phyloP scores from a whole-genome alignment of 768 basidiomycete species.

The Kwoniella dejecticola region DNA sequence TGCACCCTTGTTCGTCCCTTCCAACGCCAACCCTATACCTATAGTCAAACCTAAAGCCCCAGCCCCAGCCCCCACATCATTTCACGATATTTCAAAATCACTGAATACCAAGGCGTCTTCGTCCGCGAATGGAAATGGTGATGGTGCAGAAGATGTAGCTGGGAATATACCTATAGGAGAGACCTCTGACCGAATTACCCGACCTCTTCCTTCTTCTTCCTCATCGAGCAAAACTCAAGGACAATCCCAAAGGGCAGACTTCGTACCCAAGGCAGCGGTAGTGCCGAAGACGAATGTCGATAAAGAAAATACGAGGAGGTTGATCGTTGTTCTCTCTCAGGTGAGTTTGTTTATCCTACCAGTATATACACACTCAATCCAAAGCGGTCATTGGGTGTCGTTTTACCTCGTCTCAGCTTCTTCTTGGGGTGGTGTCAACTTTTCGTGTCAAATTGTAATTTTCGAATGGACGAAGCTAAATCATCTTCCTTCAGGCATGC shows the following conservation, averaged over 20 bases:
- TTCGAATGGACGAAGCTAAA: too few species aligned
- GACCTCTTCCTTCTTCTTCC: slow-evolving; percentile 41
- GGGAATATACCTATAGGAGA: slow-evolving; percentile 14
- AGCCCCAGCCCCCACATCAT: slow-evolving; percentile 12
- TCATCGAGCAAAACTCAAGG: slow-evolving; percentile 10
- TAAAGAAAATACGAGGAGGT: slow-evolving; percentile 62
- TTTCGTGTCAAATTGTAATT: too few species aligned
- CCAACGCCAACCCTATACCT: slow-evolving; percentile 24
- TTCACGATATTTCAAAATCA: slow-evolving; percentile 19
- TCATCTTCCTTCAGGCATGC: slow-evolving; percentile 70
- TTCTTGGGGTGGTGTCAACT: too few species aligned
- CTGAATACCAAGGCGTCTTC: not conserved
- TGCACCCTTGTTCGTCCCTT: slow-evolving; percentile 47
- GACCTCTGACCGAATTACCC: slow-evolving; percentile 32
- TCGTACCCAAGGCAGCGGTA: slow-evolving; percentile 75
- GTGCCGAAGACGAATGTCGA: slow-evolving; percentile 62
- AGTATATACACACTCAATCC: too few species aligned
- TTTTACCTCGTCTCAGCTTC: too few species aligned
- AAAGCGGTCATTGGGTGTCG: too few species aligned
- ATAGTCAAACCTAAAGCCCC: not conserved
- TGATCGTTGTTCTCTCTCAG: slow-evolving; percentile 78
- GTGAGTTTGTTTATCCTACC: slow-evolving; percentile 33
- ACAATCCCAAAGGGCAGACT: slow-evolving; percentile 33
- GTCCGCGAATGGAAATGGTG: not conserved
- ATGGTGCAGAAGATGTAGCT: slow-evolving; percentile 16